Conservation (phyloP, 345 rosid genomes). For the Salix exigua region DNA sequence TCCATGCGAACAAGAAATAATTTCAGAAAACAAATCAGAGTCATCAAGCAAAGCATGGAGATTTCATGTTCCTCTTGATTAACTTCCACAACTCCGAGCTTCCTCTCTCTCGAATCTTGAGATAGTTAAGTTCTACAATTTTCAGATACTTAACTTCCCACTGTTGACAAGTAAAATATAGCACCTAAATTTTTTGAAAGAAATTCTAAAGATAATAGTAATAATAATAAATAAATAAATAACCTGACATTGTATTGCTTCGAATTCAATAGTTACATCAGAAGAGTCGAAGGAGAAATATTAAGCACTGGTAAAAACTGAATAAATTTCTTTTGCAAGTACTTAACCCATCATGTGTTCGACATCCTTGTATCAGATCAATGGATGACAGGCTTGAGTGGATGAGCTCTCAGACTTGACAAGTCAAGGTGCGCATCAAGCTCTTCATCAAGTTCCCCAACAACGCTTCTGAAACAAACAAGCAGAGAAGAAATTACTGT, state of each 20-base stretch:
- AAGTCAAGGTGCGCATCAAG: conserved; percentile 73
- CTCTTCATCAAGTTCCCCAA: conserved; percentile 90
- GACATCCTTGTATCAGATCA: conserved; percentile 21
- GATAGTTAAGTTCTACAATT: no score
- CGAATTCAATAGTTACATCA: not conserved
- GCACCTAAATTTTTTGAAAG: not conserved
- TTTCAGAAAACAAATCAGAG: no score
- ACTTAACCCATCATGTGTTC: not conserved
- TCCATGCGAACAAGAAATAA: no score
- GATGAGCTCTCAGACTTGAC: conserved; percentile 88
- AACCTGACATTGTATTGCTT: not conserved
- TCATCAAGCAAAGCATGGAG: not conserved
- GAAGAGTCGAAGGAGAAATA: not conserved
- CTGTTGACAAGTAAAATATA: not conserved
- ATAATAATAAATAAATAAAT: not conserved
- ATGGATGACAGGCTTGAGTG: conserved; percentile 87
- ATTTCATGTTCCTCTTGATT: not conserved
- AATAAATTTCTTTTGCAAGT: not conserved
- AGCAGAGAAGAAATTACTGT: not conserved
- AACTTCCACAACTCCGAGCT: not conserved
- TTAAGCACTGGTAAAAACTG: not conserved
- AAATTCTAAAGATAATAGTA: not conserved
- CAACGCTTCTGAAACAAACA: conserved; percentile 63
- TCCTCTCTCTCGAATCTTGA: not conserved
- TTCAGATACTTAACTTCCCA: not conserved